Evolutionary conservation across 257 asterid genomes (phyloP).

Genomic region (Ophiorrhiza pumila): DNA sequence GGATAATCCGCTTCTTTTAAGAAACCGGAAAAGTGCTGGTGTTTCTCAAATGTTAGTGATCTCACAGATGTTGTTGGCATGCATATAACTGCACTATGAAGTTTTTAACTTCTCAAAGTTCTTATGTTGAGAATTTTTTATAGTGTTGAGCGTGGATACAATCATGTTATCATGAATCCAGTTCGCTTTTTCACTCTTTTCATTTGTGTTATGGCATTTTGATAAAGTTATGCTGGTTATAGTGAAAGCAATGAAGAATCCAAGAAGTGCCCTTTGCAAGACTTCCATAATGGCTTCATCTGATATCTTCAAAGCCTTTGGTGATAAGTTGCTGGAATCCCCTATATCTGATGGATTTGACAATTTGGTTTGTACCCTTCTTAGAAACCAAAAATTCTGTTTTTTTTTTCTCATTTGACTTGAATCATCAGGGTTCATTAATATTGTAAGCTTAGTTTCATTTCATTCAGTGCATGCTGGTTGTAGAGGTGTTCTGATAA

Average conservation of each 20-base stretch:
- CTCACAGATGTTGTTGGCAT: too few species aligned
- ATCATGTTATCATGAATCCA: too few species aligned
- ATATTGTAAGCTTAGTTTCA: neutral
- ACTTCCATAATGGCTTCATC: slow-evolving; percentile 88
- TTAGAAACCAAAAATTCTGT: neutral
- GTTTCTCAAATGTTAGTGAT: too few species aligned
- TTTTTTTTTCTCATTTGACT: neutral
- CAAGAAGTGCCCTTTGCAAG: slow-evolving; percentile 94
- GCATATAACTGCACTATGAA: too few species aligned
- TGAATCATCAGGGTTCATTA: neutral
- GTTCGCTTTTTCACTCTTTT: too few species aligned
- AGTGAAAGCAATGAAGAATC: slow-evolving; percentile 88
- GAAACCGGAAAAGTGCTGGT: too few species aligned
- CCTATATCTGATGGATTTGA: slow-evolving; percentile 50
- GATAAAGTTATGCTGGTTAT: slow-evolving; percentile 55
- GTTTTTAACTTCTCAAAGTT: too few species aligned
- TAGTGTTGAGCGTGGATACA: too few species aligned
- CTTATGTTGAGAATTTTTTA: too few species aligned
- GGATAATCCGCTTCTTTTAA: too few species aligned
- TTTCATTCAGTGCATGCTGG: neutral
- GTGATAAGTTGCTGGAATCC: slow-evolving; percentile 55
- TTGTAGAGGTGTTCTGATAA: neutral
- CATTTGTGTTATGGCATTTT: too few species aligned
- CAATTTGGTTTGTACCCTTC: slow-evolving; percentile 46
- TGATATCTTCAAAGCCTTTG: slow-evolving; percentile 75